These are phyloP conservation scores for Nyssa sinensis DNA, from an alignment of 148 eudicot species.

Conservation along the genomic window DNA sequence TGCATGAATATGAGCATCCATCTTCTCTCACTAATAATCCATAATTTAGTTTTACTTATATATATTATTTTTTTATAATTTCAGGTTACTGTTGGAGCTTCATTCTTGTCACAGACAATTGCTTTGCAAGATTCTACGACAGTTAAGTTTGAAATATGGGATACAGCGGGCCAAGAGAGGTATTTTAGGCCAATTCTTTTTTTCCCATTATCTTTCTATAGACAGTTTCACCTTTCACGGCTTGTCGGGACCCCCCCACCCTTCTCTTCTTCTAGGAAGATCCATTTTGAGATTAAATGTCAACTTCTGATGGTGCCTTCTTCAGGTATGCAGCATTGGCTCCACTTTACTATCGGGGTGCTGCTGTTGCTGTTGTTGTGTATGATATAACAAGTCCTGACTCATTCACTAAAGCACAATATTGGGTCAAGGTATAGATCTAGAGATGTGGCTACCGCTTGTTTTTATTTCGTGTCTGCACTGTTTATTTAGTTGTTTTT, in stretches of 20 bases:
- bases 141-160: slow-evolving; percentile 98
- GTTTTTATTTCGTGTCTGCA: background rate
- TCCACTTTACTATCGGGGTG: slow-evolving; percentile 96
- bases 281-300: too few relatives aligned
- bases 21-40: background rate
- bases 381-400: slow-evolving; percentile 94
- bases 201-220: background rate
- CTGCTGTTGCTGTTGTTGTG: slow-evolving; percentile 83
- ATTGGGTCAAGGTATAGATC: slow-evolving; percentile 85
- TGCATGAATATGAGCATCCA: slow-evolving; percentile 1
- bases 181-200: slow-evolving; percentile 9
- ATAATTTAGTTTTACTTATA: background rate
- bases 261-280: background rate
- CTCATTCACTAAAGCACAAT: slow-evolving; percentile 83
- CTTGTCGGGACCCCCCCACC: background rate
- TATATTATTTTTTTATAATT: background rate
- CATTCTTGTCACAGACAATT: slow-evolving; percentile 90
- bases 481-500: background rate
- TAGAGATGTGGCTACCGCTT: background rate
- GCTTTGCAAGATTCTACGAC: slow-evolving; percentile 95
- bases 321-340: slow-evolving; percentile 95
- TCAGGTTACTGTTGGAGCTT: slow-evolving; percentile 96
- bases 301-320: slow-evolving; percentile 4
- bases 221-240: background rate
- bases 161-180: slow-evolving; percentile 99